These are phyloP conservation scores for Fusarium globosum DNA, from an alignment of 2,329 filamentous ascomycete genomes.

Conservation along the genomic window DNA sequence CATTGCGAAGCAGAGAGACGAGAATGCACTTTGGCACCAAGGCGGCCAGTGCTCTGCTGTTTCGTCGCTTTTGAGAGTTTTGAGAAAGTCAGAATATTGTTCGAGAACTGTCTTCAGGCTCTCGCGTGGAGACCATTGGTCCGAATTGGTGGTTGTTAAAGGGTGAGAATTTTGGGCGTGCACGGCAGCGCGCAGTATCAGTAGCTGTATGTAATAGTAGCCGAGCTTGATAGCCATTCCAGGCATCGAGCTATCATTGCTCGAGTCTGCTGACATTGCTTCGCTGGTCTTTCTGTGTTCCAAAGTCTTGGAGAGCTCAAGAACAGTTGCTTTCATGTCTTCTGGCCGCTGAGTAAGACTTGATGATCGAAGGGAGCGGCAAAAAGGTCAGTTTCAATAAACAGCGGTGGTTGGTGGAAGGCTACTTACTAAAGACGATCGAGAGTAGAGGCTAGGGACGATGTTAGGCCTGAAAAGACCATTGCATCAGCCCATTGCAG, in stretches of 20 bases:
- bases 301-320: background rate
- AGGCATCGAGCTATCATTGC: background rate
- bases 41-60: background rate
- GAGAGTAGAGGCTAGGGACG: background rate
- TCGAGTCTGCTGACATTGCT: accelerated
- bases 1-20: background rate
- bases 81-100: background rate
- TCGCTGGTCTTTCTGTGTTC: accelerated
- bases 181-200: background rate
- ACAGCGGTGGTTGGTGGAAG: no score
- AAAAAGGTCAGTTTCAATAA: no score
- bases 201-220: background rate
- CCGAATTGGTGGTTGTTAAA: accelerated
- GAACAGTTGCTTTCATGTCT: background rate
- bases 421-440: background rate
- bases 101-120: background rate
- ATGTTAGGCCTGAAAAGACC: background rate
- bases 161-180: background rate
- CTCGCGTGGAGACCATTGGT: background rate
- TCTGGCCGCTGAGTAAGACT: background rate
- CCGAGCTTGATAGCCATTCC: background rate
- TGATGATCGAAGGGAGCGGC: background rate
- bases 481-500: background rate
- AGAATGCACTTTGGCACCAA: conserved; percentile 8
- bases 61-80: background rate